Evolutionary conservation across 2,329 filamentous ascomycete species (phyloP).

Genomic region (Cryphonectria japonica): DNA sequence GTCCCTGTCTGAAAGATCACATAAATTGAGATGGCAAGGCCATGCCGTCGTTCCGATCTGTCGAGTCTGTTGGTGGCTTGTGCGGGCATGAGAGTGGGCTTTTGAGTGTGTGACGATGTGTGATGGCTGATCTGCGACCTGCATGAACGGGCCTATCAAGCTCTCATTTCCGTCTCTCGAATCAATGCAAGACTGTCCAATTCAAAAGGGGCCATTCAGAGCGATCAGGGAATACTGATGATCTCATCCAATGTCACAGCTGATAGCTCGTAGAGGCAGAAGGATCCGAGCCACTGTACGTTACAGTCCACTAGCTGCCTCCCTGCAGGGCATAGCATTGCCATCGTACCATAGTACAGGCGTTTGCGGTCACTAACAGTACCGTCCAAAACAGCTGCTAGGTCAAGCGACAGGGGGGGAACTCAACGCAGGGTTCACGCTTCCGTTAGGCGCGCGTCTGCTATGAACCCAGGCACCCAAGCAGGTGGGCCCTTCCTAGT

Average conservation of each 20-base stretch:
- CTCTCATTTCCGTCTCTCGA: background rate
- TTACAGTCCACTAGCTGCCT: background rate
- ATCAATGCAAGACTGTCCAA: background rate
- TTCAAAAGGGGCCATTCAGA: background rate
- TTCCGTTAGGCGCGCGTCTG: constrained; percentile 28
- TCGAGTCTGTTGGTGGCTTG: background rate
- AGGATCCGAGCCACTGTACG: background rate
- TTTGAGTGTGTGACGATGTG: constrained; percentile 17
- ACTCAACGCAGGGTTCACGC: background rate
- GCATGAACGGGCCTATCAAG: constrained; percentile 9
- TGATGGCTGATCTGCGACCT: constrained; percentile 19
- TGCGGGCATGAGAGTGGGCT: background rate
- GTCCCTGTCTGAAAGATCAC: background rate
- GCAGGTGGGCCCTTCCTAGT: background rate
- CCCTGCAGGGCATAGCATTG: background rate
- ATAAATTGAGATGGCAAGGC: background rate
- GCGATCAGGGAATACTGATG: background rate
- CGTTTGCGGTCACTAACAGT: background rate
- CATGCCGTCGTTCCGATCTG: constrained; percentile 2
- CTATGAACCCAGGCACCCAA: constrained; percentile 4
- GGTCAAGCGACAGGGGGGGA: background rate
- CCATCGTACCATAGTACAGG: background rate
- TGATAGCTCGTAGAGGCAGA: background rate
- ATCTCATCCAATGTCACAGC: background rate
- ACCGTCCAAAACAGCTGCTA: background rate